Conservation (phyloP, 2,329 filamentous ascomycete species). For the Fusarium burgessii region DNA sequence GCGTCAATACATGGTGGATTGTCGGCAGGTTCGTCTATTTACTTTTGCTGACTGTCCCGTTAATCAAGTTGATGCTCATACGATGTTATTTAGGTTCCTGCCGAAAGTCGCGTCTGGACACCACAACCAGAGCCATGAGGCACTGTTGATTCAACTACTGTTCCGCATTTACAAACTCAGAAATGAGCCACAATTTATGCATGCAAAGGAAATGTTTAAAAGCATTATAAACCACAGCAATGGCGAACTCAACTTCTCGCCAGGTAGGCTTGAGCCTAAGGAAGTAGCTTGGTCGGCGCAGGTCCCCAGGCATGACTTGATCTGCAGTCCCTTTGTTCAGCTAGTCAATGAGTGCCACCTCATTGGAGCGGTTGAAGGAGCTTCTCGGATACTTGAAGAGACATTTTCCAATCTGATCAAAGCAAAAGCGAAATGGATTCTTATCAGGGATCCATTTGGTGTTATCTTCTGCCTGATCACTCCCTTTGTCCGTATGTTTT, state of each 20-base stretch:
- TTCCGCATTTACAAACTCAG: neutral
- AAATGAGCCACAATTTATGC: neutral
- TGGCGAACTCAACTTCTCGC: slow-evolving; percentile 6
- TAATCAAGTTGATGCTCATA: neutral
- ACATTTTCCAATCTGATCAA: neutral
- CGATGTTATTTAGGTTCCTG: neutral
- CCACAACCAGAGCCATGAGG: neutral
- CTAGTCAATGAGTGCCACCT: slow-evolving; percentile 6
- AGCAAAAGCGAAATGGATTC: slow-evolving; percentile 1
- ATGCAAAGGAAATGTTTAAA: slow-evolving; percentile 1
- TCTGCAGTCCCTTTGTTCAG: neutral
- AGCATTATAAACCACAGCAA: slow-evolving; percentile 3
- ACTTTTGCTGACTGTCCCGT: neutral
- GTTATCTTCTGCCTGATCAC: slow-evolving; percentile 1
- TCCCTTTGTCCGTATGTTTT: slow-evolving; percentile 1
- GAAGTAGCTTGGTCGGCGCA: neutral
- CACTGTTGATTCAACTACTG: slow-evolving; percentile 8
- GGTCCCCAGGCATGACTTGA: neutral
- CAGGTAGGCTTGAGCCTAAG: neutral
- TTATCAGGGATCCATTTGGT: neutral
- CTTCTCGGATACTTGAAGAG: neutral
- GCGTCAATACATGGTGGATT: neutral
- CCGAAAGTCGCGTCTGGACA: slow-evolving; percentile 2
- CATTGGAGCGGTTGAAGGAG: slow-evolving; percentile 1
- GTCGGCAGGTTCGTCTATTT: slow-evolving; percentile 6